phyloP scores from a whole-genome alignment of 371 early-diverging fungal genomes.

The Lichtheimia ramosa region DNA sequence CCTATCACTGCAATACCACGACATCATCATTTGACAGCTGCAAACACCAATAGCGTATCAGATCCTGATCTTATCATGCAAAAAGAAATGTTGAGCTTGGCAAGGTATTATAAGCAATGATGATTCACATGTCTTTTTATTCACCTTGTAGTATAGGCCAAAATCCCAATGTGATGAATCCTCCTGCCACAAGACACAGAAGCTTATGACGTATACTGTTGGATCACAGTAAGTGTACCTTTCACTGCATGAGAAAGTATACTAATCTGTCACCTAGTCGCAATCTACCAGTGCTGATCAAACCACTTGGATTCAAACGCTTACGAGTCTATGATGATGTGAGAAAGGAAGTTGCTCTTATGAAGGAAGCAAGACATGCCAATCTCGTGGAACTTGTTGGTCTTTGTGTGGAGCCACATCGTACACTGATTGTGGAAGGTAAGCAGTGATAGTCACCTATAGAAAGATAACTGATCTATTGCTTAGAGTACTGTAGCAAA shows the following conservation, averaged over 20 bases:
- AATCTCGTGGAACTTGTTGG: constrained; percentile 47
- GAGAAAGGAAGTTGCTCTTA: constrained; percentile 18
- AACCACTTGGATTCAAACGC: constrained; percentile 19
- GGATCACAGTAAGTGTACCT: constrained; percentile 12
- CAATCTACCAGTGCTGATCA: constrained; percentile 49
- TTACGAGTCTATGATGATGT: constrained; percentile 12
- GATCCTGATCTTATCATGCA: constrained; percentile 9
- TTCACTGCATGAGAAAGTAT: background rate
- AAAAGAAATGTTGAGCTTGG: background rate
- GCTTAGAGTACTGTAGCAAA: constrained; percentile 44
- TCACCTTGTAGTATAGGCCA: no score
- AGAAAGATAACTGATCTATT: background rate
- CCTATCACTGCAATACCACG: constrained; percentile 4
- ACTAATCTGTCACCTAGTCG: constrained; percentile 23
- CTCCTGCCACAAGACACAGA: no score
- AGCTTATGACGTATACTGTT: background rate
- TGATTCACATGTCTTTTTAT: no score
- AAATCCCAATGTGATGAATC: no score
- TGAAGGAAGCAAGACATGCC: constrained; percentile 32
- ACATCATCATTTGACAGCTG: no score
- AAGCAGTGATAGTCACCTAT: constrained; percentile 9
- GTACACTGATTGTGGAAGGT: constrained; percentile 46
- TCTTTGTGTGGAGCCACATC: constrained; percentile 42
- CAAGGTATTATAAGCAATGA: background rate
- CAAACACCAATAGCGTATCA: constrained; percentile 1